These are phyloP conservation scores for Loxodes magnus DNA, from an alignment of 73 alveolate genomes.

Conservation along the genomic window DNA sequence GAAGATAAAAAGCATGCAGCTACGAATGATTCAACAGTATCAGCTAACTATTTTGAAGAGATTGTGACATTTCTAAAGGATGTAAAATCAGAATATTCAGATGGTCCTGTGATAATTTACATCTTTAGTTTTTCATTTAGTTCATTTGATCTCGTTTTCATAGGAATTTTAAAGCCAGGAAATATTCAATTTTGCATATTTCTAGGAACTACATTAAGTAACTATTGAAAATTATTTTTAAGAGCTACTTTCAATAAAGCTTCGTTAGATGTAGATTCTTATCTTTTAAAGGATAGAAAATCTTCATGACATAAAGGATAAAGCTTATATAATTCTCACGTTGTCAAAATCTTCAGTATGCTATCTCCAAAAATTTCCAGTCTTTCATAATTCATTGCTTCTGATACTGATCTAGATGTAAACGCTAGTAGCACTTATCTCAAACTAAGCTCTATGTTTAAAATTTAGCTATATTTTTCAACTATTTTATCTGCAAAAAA, in stretches of 20 bases:
- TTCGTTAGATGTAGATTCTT: neutral
- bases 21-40: neutral
- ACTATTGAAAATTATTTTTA: neutral
- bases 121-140: too few relatives aligned
- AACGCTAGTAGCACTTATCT: neutral
- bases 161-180: neutral
- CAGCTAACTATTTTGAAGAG: conserved; percentile 3
- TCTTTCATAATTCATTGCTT: neutral
- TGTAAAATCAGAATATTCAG: too few relatives aligned
- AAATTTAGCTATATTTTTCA: too few relatives aligned
- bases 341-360: neutral
- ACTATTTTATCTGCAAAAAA: too few relatives aligned
- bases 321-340: neutral
- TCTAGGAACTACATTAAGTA: neutral
- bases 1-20: too few relatives aligned
- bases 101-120: too few relatives aligned
- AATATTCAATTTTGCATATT: neutral
- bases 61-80: too few relatives aligned
- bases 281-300: neutral
- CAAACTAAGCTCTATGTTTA: neutral
- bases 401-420: neutral
- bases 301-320: neutral
- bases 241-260: neutral
- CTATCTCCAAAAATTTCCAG: conserved; percentile 1
- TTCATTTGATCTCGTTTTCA: too few relatives aligned